A percentile compares a stretch with the other conserved stretches of the same genome.
These are phyloP conservation scores for Caryopteris hybrid DNA, from an alignment of 305 asterid genomes.

Conservation along the genomic window DNA sequence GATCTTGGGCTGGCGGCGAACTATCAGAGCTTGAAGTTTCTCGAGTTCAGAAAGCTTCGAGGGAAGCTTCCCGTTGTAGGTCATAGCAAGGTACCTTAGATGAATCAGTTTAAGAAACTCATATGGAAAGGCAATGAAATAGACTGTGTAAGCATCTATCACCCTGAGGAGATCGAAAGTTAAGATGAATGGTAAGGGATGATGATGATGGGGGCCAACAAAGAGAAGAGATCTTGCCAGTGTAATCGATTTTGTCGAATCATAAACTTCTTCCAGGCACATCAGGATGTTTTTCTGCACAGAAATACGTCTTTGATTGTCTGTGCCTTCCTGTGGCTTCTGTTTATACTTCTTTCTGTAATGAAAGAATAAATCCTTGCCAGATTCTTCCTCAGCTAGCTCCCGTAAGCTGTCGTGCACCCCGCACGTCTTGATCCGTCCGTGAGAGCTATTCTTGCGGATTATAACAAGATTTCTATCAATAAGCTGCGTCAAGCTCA, in stretches of 20 bases:
- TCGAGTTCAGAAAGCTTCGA: neutral
- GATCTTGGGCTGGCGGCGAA: conserved; percentile 26
- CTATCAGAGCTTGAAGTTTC: conserved; percentile 27
- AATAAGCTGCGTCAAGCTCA: conserved; percentile 9
- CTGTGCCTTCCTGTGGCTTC: neutral
- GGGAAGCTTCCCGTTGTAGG: conserved; percentile 15
- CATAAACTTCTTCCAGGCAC: conserved; percentile 19
- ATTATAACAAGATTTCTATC: conserved; percentile 19
- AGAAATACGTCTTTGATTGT: conserved; percentile 18
- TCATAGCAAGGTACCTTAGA: conserved; percentile 28
- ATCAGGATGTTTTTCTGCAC: conserved; percentile 26
- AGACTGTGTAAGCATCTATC: conserved; percentile 23
- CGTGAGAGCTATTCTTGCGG: neutral
- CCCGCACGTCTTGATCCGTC: conserved; percentile 17
- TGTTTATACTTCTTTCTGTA: neutral
- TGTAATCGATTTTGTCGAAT: neutral
- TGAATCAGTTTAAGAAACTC: conserved; percentile 19
- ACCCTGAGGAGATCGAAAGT: conserved; percentile 26
- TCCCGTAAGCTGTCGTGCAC: conserved; percentile 33
- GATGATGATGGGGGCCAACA: conserved; percentile 23
- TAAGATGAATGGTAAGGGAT: conserved; percentile 20
- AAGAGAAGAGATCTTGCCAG: conserved; percentile 15
- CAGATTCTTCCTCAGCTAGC: conserved; percentile 14
- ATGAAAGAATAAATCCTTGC: conserved; percentile 26
- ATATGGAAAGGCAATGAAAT: conserved; percentile 20